Base-by-base conservation (phyloP, 2,329 filamentous ascomycete species). In the Akanthomyces uredinophilus region DNA sequence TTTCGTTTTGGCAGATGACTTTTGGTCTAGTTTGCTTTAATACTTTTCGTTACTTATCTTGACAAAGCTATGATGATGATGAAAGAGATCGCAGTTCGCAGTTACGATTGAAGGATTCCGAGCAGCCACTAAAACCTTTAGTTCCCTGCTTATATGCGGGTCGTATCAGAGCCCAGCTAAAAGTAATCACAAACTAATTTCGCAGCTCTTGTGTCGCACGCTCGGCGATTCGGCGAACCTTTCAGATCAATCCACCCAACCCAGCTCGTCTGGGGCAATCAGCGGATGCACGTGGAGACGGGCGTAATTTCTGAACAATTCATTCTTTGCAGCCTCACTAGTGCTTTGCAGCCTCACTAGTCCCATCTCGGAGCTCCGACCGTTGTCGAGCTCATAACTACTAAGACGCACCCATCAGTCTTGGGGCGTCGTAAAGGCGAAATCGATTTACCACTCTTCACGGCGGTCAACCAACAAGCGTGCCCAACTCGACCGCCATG, bases 191-290 rank as follows among this genome's bases (percentile, higher is more conserved):
- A n/a, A n/a, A 1, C 20, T 41, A 24, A 49, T 43, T 5, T 27
- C 44, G 16, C 46, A 14, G 20, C 18, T 58, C 52, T 52, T 6
- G 22, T 13, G 5, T 14, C 29, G 20, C 14, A 18, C 20, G 16
- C 56, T 59, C 56, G 56, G 56, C 56, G 56, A 46, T 59, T 59
- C 56, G 56, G 56, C 56, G 11, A 44, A 59, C 35, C 8, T 18
- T 11, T 43, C 6, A n/a, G 46, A 59, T 51, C 24, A 35, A 59
- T 18, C 20, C 22, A 20, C 35, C 16, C 11, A 50, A 46, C 18
- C 35, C 5, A 10, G 47, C 13, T 47, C n/a, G 20, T 11, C 39
- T 41, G 43, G 56, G 22, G 35, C 35, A 43, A 51, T 51, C 44
- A 59, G 56, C 46, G 56, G 44, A 16, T 27, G 29, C 44, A 14